Base-by-base conservation (phyloP, 805 yeast species). In the Kazachstania viticola region DNA sequence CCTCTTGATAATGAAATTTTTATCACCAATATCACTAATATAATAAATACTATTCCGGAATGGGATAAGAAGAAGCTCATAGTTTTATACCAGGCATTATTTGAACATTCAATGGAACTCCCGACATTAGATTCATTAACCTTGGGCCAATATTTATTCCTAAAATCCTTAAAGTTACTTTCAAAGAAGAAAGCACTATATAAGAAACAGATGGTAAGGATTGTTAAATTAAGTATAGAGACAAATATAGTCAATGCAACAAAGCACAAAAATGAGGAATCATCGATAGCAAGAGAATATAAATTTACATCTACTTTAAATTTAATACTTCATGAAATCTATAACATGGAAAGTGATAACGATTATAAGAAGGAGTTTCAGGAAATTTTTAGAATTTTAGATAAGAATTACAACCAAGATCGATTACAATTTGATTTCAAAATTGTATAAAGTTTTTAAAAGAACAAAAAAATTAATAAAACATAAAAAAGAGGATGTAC, bases 401-500 rank as follows among this genome's bases (percentile, higher is more conserved):
- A 44, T 29, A 34, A 39, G 14, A 48, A 52, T 28, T 52, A 48
- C 24, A 40, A 44, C 30, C 46, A 48, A 19, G 41, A 46, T 13
- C 46, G 50, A 32, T 38, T 52, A 5, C 53, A 47, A 27, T 38
- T 48, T 39, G 45, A 51, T 3, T 27, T 51, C 21, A 51, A 45
- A 28, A 48, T 49, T 29, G 39, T 28, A 5, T 18, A 24, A 21
- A 21, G 24, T 17, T 12, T n/a, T 18, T 7, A 19, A 19, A 19
- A 22, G n/a, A n/a, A n/a, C n/a, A n/a, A n/a, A n/a, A n/a, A n/a
- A n/a, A n/a, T n/a, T n/a, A n/a, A n/a, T n/a, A n/a, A n/a, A n/a
- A n/a, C n/a, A n/a, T n/a, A n/a, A n/a, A n/a, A n/a, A 13, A 8
- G 14, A 18, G 38, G 45, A 65, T 80, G 83, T 80, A 56, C 74